Conservation (phyloP, 225 moss, liverwort and hornwort species). For the Sphagnum tenellum region DNA sequence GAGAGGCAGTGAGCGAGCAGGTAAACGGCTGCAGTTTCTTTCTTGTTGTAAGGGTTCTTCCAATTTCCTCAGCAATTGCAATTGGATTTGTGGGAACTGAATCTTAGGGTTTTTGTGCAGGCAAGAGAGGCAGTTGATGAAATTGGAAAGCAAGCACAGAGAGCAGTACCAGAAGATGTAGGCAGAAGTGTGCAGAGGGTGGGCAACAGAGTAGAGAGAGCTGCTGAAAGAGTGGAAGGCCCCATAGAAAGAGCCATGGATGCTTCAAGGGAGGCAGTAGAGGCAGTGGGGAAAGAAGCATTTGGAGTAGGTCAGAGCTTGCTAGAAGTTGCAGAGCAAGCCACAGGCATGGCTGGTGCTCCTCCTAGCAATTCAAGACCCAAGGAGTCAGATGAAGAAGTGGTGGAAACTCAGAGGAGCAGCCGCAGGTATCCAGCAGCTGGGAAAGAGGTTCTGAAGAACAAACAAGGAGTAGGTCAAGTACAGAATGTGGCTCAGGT, state of each 20-base stretch:
- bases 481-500: neutral
- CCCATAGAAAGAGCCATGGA: slow-evolving; percentile 37
- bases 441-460: slow-evolving; percentile 2
- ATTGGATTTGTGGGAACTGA: no score
- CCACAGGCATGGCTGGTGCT: slow-evolving; percentile 33
- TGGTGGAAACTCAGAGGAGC: slow-evolving; percentile 7
- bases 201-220: slow-evolving; percentile 30
- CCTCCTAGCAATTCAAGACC: slow-evolving; percentile 1
- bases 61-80: no score
- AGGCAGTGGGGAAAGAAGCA: slow-evolving; percentile 48
- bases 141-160: slow-evolving; percentile 11
- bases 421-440: slow-evolving; percentile 19
- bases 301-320: slow-evolving; percentile 54
- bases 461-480: slow-evolving; percentile 3
- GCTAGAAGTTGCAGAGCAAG: slow-evolving; percentile 44
- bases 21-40: neutral
- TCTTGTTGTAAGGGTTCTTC: no score
- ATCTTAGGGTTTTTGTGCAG: slow-evolving; percentile 8
- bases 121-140: slow-evolving; percentile 12
- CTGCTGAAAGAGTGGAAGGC: slow-evolving; percentile 57
- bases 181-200: slow-evolving; percentile 18
- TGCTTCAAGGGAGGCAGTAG: slow-evolving; percentile 42
- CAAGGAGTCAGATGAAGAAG: slow-evolving; percentile 7
- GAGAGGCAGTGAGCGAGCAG: slow-evolving; percentile 17
- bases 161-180: slow-evolving; percentile 10